A percentile compares a stretch with the other conserved stretches of the same genome.
Evolutionary conservation across 805 yeast species (phyloP).

Genomic region (Phaffomyces thermotolerans): DNA sequence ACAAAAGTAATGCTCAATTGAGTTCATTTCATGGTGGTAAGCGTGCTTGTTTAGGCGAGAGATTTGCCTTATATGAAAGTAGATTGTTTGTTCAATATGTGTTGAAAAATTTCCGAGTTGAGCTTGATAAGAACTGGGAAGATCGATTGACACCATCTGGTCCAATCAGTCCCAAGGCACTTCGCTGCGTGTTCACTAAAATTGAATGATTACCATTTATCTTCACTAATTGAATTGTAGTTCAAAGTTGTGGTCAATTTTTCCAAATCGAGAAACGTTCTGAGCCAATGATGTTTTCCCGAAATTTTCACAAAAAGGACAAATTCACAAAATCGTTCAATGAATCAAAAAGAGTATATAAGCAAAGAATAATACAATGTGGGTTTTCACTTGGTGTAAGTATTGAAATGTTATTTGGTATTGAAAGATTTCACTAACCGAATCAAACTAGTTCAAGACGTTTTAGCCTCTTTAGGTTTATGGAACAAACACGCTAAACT

Average conservation of each 20-base stretch:
- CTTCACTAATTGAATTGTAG: background rate
- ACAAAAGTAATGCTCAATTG: conserved; percentile 39
- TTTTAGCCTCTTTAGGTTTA: conserved; percentile 70
- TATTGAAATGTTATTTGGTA: conserved; percentile 1
- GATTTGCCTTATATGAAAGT: conserved; percentile 42
- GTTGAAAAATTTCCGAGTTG: conserved; percentile 30
- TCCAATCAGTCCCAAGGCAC: conserved; percentile 42
- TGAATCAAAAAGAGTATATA: background rate
- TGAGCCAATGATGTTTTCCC: background rate
- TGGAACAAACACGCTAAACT: conserved; percentile 96
- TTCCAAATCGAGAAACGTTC: background rate
- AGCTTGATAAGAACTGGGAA: conserved; percentile 36
- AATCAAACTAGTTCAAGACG: conserved; percentile 34
- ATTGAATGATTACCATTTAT: background rate
- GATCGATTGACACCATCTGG: conserved; percentile 52
- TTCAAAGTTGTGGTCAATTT: background rate
- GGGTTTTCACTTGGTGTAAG: conserved; percentile 42
- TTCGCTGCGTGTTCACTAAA: conserved; percentile 14
- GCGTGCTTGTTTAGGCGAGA: conserved; percentile 56
- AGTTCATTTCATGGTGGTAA: conserved; percentile 55
- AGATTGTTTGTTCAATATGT: conserved; percentile 33
- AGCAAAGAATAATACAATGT: conserved; percentile 24
- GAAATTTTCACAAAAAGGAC: background rate
- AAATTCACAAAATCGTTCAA: background rate
- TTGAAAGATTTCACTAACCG: background rate